These are phyloP conservation scores for Populus euphratica DNA, from an alignment of 345 rosid genomes.

Conservation along the genomic window DNA sequence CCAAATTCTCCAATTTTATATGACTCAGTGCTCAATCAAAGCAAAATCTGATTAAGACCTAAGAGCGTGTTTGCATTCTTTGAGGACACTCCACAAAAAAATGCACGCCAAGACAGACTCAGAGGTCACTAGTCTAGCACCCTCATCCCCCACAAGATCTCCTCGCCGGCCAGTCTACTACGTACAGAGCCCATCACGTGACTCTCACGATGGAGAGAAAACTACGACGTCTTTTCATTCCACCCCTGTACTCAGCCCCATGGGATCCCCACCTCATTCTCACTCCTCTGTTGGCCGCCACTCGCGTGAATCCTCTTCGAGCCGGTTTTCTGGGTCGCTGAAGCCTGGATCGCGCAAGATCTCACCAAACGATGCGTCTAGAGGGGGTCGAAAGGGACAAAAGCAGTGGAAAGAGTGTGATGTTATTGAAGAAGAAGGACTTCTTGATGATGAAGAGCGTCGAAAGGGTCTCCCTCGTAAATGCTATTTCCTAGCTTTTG, in stretches of 20 bases:
- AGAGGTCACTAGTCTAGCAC: constrained; percentile 89
- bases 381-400: constrained; percentile 49
- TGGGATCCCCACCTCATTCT: constrained; percentile 91
- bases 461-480: constrained; percentile 67
- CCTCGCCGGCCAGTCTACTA: constrained; percentile 87
- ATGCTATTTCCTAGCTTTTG: constrained; percentile 70
- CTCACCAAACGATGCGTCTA: constrained; percentile 61
- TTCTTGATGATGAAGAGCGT: constrained; percentile 79
- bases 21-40: not conserved
- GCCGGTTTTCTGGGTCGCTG: constrained; percentile 78
- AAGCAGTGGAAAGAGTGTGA: constrained; percentile 73
- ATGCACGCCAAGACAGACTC: constrained; percentile 99
- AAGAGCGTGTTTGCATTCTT: not conserved
- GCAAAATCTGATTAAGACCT: not conserved
- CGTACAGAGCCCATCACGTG: constrained; percentile 92
- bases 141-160: constrained; percentile 86
- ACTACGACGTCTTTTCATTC: constrained; percentile 95
- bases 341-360: constrained; percentile 91
- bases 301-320: constrained; percentile 90
- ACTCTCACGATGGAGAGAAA: constrained; percentile 98
- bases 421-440: constrained; percentile 90
- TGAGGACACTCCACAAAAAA: not conserved
- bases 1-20: not conserved
- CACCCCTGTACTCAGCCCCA: constrained; percentile 81
- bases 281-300: constrained; percentile 88